Evolutionary conservation across 2,329 filamentous ascomycete genomes (phyloP), one percentile per base, ranked within the genome.

Genomic region (Fusarium verticillioides): DNA sequence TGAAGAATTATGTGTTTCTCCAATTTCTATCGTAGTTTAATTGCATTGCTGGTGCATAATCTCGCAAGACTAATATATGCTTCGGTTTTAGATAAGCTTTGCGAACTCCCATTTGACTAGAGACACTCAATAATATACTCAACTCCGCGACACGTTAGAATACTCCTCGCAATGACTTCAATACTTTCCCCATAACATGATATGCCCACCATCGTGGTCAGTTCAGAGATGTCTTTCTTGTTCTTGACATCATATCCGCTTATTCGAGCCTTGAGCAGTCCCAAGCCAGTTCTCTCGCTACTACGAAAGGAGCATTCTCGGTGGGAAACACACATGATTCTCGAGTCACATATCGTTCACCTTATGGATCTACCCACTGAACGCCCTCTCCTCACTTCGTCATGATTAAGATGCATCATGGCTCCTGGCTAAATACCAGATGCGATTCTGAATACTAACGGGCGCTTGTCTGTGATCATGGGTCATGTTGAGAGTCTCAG

Each of bases 191-290:
- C 2, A 23, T 53, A 11, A 13, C 23, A 39, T 9, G 2, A 21
- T 8, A 37, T 12, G 7, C 13, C 32, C 50, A 7, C 19, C 4
- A 28, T 28, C 30, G 4, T 30, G 19, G 1, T 18, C 3, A 2
- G 0, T 4, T 30, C 8, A 40, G 13, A 30, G 4, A 11, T 4
- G 0, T 11, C 3, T 21, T 28, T 2, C 26, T 47, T 30, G 10
- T 47, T 21, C 26, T 21, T 47, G 26, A 2, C 4, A 28, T 28
- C 12, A 7, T 7, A 9, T 7, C 4, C 23, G 5, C 6, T 30
- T 9, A 3, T 18, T 12, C 2, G 5, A 4, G 2, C 19, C 2
- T 30, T 10, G 2, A 18, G 13, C 2, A 10, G 1, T 3, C 5
- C 7, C 8, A 30, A 36, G 9, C 30, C 4, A 19, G 9, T 19